Percentiles rank a stretch among this genome's conserved stretches.
Evolutionary conservation across 176 grass and related monocot species (phyloP).

Genomic region (Coix lacrymajobi): DNA sequence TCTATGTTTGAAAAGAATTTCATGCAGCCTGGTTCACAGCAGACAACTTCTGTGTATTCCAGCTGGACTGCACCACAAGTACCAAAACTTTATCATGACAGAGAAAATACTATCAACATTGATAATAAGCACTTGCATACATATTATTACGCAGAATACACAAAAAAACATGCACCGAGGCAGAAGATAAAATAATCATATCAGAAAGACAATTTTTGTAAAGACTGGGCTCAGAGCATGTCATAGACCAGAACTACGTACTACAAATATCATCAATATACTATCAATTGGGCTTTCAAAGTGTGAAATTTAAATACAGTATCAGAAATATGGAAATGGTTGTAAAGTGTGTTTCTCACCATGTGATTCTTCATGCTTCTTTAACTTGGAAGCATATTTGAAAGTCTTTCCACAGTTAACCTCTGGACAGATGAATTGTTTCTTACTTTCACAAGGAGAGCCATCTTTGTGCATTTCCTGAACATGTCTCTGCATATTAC

Average conservation of each 20-base stretch:
- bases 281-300: background rate
- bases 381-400: slow-evolving; percentile 59
- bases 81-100: background rate
- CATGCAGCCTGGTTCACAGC: slow-evolving; percentile 58
- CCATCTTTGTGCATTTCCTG: slow-evolving; percentile 41
- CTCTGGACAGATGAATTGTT: slow-evolving; percentile 53
- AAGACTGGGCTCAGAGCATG: background rate
- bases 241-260: background rate
- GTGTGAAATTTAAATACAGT: background rate
- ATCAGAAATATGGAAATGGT: slow-evolving; percentile 2
- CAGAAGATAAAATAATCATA: background rate
- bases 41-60: slow-evolving; percentile 65
- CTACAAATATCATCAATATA: background rate
- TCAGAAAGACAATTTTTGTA: background rate
- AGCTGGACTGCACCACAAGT: slow-evolving; percentile 45
- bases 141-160: background rate
- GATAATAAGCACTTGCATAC: background rate
- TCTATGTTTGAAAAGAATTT: slow-evolving; percentile 53
- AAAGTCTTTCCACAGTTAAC: slow-evolving; percentile 58
- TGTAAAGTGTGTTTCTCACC: slow-evolving; percentile 32
- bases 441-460: slow-evolving; percentile 27
- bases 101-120: background rate
- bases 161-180: background rate
- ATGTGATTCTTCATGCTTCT: slow-evolving; percentile 70
- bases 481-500: slow-evolving; percentile 67